Percentiles rank a stretch among this genome's conserved stretches.
These are phyloP conservation scores for Skeletonema potamos DNA, from an alignment of 108 stramenopile genomes.

Conservation along the genomic window DNA sequence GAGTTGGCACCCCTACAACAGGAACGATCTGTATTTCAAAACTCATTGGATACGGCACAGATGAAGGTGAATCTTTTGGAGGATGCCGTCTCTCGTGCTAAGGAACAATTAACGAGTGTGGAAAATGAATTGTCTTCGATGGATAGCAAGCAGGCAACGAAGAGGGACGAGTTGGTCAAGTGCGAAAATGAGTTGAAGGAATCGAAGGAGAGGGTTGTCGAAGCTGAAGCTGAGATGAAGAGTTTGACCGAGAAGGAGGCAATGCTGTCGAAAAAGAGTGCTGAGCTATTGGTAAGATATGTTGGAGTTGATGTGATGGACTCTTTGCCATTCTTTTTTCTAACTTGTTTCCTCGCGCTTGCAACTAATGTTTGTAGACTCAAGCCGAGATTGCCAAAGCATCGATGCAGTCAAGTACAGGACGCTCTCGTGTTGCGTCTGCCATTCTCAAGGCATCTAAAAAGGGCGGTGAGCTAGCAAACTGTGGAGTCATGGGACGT, in stretches of 20 bases:
- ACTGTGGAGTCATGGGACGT: conserved; percentile 90
- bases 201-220: conserved; percentile 51
- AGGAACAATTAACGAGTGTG: conserved; percentile 69
- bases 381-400: conserved; percentile 79
- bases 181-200: conserved; percentile 48
- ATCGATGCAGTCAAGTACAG: conserved; percentile 54
- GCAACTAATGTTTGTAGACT: conserved; percentile 37
- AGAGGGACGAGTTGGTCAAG: conserved; percentile 50
- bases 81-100: conserved; percentile 71
- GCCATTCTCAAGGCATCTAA: conserved; percentile 86
- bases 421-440: conserved; percentile 68
- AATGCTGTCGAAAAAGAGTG: conserved; percentile 48
- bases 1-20: conserved; percentile 85
- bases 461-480: conserved; percentile 79
- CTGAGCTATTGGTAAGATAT: conserved; percentile 62
- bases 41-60: conserved; percentile 75
- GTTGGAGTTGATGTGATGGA: not conserved
- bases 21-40: conserved; percentile 75
- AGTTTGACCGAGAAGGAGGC: conserved; percentile 55
- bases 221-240: conserved; percentile 57
- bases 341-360: not conserved
- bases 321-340: not conserved
- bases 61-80: conserved; percentile 84
- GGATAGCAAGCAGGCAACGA: conserved; percentile 54
- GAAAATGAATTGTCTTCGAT: conserved; percentile 75